Conservation (phyloP, 2,329 filamentous ascomycete species). For the Xylaria sp. region DNA sequence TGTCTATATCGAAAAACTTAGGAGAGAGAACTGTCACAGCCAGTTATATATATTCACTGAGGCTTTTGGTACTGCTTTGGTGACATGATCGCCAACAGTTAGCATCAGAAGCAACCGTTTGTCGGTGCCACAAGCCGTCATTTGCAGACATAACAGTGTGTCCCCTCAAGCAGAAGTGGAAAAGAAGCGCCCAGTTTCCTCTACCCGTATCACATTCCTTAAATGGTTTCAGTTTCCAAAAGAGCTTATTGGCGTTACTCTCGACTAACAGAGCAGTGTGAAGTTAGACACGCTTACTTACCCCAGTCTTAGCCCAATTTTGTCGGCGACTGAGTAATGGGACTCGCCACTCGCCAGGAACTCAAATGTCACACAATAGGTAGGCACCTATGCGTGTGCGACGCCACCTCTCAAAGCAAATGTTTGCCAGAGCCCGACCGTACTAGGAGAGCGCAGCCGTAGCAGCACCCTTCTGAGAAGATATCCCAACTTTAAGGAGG, state of each 20-base stretch:
- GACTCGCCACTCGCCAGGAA: background rate
- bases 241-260: background rate
- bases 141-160: conserved; percentile 13
- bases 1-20: background rate
- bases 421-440: background rate
- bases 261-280: background rate
- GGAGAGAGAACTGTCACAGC: background rate
- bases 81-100: conserved; percentile 12
- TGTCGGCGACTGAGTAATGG: background rate
- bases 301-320: background rate
- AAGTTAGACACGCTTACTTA: background rate
- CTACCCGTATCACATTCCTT: background rate
- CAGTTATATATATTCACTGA: conserved; percentile 5
- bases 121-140: conserved; percentile 5
- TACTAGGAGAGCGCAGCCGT: no score
- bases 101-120: background rate
- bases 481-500: background rate
- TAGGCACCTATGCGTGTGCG: background rate
- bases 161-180: conserved; percentile 6
- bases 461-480: background rate
- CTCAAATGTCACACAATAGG: background rate
- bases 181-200: background rate
- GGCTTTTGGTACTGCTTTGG: background rate
- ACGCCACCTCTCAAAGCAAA: background rate
- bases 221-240: background rate